These are phyloP conservation scores for Microdochium nivale DNA, from an alignment of 2,329 filamentous ascomycete genomes.

Conservation along the genomic window DNA sequence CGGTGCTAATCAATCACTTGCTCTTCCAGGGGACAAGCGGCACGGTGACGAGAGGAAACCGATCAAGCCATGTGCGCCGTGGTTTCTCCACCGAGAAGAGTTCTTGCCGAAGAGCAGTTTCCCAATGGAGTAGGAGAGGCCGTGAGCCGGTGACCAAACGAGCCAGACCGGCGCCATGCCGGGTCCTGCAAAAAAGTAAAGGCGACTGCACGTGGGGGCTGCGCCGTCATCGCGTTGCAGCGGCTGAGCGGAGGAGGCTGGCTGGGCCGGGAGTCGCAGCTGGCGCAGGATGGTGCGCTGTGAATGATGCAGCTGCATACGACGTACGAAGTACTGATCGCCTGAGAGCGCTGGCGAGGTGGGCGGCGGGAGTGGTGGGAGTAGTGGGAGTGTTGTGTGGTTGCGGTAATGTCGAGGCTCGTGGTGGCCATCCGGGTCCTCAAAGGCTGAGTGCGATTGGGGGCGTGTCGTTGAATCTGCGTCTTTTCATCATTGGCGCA, in stretches of 20 bases:
- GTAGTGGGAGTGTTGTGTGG: no score
- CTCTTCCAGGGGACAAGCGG: no score
- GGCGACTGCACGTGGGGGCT: neutral
- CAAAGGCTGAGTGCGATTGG: neutral
- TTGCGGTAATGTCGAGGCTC: neutral
- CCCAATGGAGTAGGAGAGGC: neutral
- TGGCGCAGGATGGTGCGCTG: neutral
- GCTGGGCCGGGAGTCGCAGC: neutral
- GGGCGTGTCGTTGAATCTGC: neutral
- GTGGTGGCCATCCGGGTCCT: neutral
- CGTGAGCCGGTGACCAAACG: neutral
- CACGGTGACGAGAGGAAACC: no score
- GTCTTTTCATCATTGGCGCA: neutral
- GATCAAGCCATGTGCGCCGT: no score
- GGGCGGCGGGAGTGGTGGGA: no score
- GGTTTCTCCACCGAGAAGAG: neutral
- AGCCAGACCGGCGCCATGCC: neutral
- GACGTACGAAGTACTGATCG: no score
- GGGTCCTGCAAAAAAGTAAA: no score
- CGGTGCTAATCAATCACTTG: no score
- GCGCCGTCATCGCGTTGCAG: neutral
- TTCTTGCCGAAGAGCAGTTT: neutral
- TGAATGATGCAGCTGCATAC: neutral
- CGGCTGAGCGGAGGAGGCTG: neutral
- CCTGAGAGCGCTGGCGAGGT: no score